Evolutionary conservation across 192 early-diverging fungal genomes (phyloP), one percentile per base, ranked within the genome.

Genomic region (Linderina pennispora): DNA sequence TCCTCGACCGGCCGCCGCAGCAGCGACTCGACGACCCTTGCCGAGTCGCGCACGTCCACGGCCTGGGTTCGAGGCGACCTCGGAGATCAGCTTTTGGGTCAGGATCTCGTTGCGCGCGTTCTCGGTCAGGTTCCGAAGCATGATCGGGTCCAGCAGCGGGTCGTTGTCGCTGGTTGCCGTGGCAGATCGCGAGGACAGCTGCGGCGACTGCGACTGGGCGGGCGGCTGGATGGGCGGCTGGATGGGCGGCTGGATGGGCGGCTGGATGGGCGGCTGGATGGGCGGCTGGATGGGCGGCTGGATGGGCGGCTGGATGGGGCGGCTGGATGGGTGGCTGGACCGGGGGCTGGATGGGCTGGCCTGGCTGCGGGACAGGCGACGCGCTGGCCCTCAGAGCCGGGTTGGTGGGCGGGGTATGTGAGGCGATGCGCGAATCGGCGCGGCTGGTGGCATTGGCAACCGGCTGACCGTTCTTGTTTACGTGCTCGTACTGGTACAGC

Each of bases 401-500:
- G 10, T 36, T 26, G 42, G 17, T 3, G 7, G 17, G 14, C 40
- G 32, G 3, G 16, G 16, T 25, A 11, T 23, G 11, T 19, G 44
- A n/a, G 19, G 31, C 17, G 41, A 25, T 23, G 51, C 34, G 11
- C n/a, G n/a, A n/a, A n/a, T n/a, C n/a, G n/a, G n/a, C n/a, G n/a
- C n/a, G n/a, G n/a, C n/a, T n/a, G n/a, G n/a, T n/a, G n/a, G n/a
- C n/a, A n/a, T n/a, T n/a, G n/a, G n/a, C n/a, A n/a, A n/a, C n/a
- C n/a, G n/a, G n/a, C n/a, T n/a, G n/a, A n/a, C n/a, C n/a, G n/a
- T 56, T 28, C 50, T 59, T 72, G 42, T 61, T 65, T 36, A 72
- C 68, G 14, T 72, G 62, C 58, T 72, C 68, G 35, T 72, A 72
- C 52, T 64, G 68, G 31, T 72, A 72, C 49, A 76, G 42, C 23